phyloP scores from a whole-genome alignment of 2,329 filamentous ascomycete species.

The Didymella sp. region DNA sequence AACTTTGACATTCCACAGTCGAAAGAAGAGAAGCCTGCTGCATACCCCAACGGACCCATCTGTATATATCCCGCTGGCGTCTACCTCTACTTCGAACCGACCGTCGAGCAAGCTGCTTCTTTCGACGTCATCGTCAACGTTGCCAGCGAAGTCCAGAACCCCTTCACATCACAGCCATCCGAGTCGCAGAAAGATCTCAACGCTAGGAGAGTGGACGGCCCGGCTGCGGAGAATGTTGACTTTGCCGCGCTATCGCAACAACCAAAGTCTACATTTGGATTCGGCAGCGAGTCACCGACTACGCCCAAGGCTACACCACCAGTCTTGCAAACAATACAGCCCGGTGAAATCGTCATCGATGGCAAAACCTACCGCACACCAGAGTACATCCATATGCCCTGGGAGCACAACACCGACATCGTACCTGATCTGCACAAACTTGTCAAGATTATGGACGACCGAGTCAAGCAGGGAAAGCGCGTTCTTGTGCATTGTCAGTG shows the following conservation, averaged over 20 bases:
- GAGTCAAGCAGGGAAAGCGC: slow-evolving; percentile 75
- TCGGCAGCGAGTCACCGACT: slow-evolving; percentile 51
- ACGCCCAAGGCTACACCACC: slow-evolving; percentile 62
- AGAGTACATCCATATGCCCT: slow-evolving; percentile 86
- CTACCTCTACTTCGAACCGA: slow-evolving; percentile 81
- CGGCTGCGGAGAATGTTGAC: slow-evolving; percentile 46
- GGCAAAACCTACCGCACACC: slow-evolving; percentile 57
- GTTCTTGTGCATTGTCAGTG: slow-evolving; percentile 87
- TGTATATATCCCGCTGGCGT: slow-evolving; percentile 81
- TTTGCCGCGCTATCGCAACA: slow-evolving; percentile 44
- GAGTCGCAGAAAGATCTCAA: slow-evolving; percentile 47
- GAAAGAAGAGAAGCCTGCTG: slow-evolving; percentile 74
- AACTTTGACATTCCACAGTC: slow-evolving; percentile 65
- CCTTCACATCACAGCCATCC: slow-evolving; percentile 59
- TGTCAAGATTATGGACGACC: slow-evolving; percentile 77
- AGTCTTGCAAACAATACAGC: slow-evolving; percentile 41
- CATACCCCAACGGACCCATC: slow-evolving; percentile 82
- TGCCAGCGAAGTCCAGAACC: slow-evolving; percentile 80
- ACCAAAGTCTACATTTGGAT: slow-evolving; percentile 34
- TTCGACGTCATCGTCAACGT: slow-evolving; percentile 89
- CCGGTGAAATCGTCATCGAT: slow-evolving; percentile 35
- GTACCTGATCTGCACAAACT: slow-evolving; percentile 76
- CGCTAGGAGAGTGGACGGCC: slow-evolving; percentile 45
- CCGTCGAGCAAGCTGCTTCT: slow-evolving; percentile 74
- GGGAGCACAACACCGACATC: slow-evolving; percentile 90